phyloP scores from a whole-genome alignment of 768 basidiomycete species.

The Gymnopilus dilepis region DNA sequence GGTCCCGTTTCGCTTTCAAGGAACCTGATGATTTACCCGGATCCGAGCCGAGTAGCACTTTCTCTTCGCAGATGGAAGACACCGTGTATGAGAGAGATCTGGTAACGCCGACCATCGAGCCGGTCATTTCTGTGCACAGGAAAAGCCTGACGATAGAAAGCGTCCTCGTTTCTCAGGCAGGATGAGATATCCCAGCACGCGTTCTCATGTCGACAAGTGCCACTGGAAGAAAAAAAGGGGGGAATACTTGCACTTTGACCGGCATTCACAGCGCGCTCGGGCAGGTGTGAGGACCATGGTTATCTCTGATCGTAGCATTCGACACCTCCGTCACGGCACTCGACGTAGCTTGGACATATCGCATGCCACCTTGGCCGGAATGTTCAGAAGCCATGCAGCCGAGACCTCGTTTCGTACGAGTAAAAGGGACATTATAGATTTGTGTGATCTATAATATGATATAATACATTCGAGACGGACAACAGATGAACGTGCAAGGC shows the following conservation, averaged over 20 bases:
- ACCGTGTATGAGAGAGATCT: slow-evolving; percentile 23
- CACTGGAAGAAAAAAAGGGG: no score
- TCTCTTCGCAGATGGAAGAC: slow-evolving; percentile 29
- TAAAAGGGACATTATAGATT: not conserved
- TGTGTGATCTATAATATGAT: no score
- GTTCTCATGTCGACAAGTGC: not conserved
- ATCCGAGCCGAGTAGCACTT: slow-evolving; percentile 18
- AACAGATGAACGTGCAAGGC: no score
- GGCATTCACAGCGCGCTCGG: no score
- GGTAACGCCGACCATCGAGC: slow-evolving; percentile 15
- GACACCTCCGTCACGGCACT: not conserved
- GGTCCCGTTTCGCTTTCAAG: slow-evolving; percentile 50
- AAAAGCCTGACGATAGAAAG: slow-evolving; percentile 25
- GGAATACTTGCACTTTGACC: no score
- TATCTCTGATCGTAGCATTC: not conserved
- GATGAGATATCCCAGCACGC: not conserved
- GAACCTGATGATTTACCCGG: slow-evolving; percentile 28
- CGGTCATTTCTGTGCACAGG: slow-evolving; percentile 9
- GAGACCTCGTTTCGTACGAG: not conserved
- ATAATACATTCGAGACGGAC: no score
- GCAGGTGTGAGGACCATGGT: not conserved
- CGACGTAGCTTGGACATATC: no score
- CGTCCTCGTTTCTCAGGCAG: slow-evolving; percentile 3
- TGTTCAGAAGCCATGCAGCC: not conserved
- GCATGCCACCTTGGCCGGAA: not conserved